Conservation (phyloP, 2,329 filamentous ascomycete genomes). For the Colletotrichum echinochloae region DNA sequence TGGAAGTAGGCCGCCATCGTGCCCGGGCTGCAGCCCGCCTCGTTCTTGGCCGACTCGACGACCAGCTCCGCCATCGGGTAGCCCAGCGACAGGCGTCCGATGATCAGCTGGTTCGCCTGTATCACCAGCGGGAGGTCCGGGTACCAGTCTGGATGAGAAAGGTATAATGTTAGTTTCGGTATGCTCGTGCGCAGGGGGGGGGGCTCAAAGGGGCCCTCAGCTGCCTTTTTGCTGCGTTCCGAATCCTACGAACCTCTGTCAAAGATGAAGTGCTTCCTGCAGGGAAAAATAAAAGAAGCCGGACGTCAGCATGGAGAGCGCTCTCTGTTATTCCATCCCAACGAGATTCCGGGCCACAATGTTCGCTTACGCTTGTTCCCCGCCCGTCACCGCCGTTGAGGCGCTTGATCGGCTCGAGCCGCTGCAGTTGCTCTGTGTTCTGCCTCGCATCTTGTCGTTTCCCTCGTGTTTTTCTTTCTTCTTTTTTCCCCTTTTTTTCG, state of each 20-base stretch:
- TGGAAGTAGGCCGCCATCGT: slow-evolving; percentile 40
- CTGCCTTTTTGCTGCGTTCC: neutral
- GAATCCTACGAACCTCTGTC: slow-evolving; percentile 30
- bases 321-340: neutral
- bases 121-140: slow-evolving; percentile 37
- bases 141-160: slow-evolving; percentile 30
- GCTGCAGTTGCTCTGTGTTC: slow-evolving; percentile 32
- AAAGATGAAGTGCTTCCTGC: slow-evolving; percentile 36
- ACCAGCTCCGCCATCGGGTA: slow-evolving; percentile 29
- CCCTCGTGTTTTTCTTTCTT: neutral
- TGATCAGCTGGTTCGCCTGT: slow-evolving; percentile 37
- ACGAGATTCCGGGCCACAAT: neutral
- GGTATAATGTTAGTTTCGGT: too few species aligned
- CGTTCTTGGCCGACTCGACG: slow-evolving; percentile 32
- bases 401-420: slow-evolving; percentile 33
- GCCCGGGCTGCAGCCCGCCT: slow-evolving; percentile 29
- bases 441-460: slow-evolving; percentile 28
- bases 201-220: too few species aligned
- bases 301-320: neutral
- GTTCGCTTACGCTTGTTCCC: slow-evolving; percentile 9
- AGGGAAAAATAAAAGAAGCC: neutral
- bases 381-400: neutral
- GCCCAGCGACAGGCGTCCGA: slow-evolving; percentile 33
- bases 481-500: neutral
- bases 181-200: too few species aligned